Evolutionary conservation across 1,139 yeast species (phyloP).

Genomic region (Scheffersomyces segobiensis): DNA sequence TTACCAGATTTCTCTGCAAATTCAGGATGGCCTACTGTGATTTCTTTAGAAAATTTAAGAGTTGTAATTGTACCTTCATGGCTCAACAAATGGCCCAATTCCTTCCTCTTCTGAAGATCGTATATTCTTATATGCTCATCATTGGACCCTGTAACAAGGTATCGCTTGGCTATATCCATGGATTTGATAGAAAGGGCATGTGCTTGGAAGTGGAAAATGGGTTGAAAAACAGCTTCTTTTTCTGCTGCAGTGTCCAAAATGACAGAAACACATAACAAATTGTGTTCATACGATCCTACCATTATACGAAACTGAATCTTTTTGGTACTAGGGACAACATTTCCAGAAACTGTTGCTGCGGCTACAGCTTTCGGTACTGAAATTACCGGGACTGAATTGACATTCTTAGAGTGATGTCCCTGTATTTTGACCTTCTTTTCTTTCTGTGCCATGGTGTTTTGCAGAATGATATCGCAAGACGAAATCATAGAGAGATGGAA

Average conservation of each 20-base stretch:
- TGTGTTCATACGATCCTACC: slow-evolving; percentile 96
- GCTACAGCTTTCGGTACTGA: background rate
- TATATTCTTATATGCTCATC: slow-evolving; percentile 95
- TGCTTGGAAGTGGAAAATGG: slow-evolving; percentile 94
- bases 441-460: background rate
- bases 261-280: slow-evolving; percentile 78
- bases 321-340: slow-evolving; percentile 1
- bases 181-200: slow-evolving; percentile 87
- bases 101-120: slow-evolving; percentile 91
- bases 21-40: slow-evolving; percentile 11
- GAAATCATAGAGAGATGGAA: slow-evolving; percentile 1
- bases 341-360: background rate
- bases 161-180: slow-evolving; percentile 79
- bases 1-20: slow-evolving; percentile 53
- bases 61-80: slow-evolving; percentile 89
- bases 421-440: background rate
- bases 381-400: background rate
- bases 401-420: background rate
- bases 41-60: slow-evolving; percentile 64
- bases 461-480: background rate
- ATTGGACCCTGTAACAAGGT: slow-evolving; percentile 90
- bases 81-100: slow-evolving; percentile 83
- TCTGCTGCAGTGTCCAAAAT: slow-evolving; percentile 39
- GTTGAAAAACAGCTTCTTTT: slow-evolving; percentile 69
- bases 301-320: slow-evolving; percentile 64